Base-by-base conservation (phyloP, 1,139 yeast species). In the Chernovozyma aurita region DNA sequence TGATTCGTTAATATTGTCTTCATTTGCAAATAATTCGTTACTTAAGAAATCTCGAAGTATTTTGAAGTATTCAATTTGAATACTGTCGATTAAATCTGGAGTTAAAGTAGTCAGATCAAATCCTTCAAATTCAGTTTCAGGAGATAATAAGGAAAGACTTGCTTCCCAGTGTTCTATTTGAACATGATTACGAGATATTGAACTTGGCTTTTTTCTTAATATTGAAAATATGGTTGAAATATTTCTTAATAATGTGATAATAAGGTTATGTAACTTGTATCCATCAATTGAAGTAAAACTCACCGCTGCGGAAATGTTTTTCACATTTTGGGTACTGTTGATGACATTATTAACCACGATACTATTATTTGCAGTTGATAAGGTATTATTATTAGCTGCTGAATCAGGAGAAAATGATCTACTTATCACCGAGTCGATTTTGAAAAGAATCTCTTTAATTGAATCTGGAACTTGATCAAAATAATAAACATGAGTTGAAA, bases 401-500 rank as follows among this genome's bases (percentile, higher is more conserved):
- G 13, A n/a, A 13, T 24, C 26, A 16, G 28, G 13, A 13, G 33
- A 11, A 7, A 47, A 50, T 11, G 59, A 44, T 15, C 44, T 42
- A 24, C 58, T 63, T 39, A 65, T 50, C 11, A 59, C 54, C 15
- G 59, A 50, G 37, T 66, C 69, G 15, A 71, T 55, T 40, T 68
- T 67, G 24, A 64, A 42, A 36, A 74, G 59, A 12, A 79, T 60
- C 35, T 80, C 88, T 24, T 73, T 70, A 25, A 84, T 65, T 57
- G 87, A 78, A 51, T 85, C 95, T n/a, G 82, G 73, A 15, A 83
- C 75, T 52, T 86, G 95, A 49, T 85, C 88, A 37, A 77, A 78
- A 50, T 87, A 86, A 50, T 85, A 85, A 24, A 80, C 74, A 50
- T 85, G 94, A 3, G 78, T 73, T 0, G 87, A 76, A 38, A 86